Percentiles rank a stretch among this genome's conserved stretches.
Conservation (phyloP, 2,329 filamentous ascomycete species). For the Verticillium zaregamsianum region DNA sequence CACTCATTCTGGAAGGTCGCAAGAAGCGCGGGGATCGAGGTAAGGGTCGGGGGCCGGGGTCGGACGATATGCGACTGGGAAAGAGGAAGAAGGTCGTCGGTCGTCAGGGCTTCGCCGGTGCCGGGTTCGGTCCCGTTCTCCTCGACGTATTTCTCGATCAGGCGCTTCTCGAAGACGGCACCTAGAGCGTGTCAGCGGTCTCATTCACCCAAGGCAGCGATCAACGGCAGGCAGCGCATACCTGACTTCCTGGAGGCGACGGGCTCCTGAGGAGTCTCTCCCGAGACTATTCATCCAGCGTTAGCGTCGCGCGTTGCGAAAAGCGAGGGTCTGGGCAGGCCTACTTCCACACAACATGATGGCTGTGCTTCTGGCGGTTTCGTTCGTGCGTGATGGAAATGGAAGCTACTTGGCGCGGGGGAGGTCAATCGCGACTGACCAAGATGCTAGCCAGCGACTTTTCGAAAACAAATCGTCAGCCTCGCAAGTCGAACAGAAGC, state of each 20-base stretch:
- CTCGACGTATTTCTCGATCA: slow-evolving; percentile 91
- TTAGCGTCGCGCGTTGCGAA: slow-evolving; percentile 3
- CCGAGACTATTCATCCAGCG: slow-evolving; percentile 66
- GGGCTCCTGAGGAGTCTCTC: slow-evolving; percentile 90
- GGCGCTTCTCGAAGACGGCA: slow-evolving; percentile 87
- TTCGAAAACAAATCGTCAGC: slow-evolving; percentile 15
- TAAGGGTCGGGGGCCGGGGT: slow-evolving; percentile 86
- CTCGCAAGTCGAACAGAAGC: slow-evolving; percentile 5
- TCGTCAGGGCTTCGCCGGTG: slow-evolving; percentile 76
- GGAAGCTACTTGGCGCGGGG: background rate
- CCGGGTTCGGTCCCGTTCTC: slow-evolving; percentile 92
- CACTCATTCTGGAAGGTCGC: slow-evolving; percentile 97
- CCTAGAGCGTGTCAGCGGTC: slow-evolving; percentile 45
- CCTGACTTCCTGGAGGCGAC: slow-evolving; percentile 94
- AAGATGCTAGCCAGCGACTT: background rate
- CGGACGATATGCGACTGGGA: slow-evolving; percentile 80
- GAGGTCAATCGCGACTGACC: background rate
- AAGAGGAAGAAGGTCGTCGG: slow-evolving; percentile 83
- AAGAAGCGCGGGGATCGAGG: slow-evolving; percentile 91
- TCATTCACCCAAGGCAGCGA: slow-evolving; percentile 2
- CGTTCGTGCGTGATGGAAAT: background rate
- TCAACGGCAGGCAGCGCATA: slow-evolving; percentile 37
- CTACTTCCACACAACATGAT: slow-evolving; percentile 31
- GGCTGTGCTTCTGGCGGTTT: background rate
- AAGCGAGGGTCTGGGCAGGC: slow-evolving; percentile 12